phyloP scores from a whole-genome alignment of 805 yeast species.

The Clavispora carvajalis region DNA sequence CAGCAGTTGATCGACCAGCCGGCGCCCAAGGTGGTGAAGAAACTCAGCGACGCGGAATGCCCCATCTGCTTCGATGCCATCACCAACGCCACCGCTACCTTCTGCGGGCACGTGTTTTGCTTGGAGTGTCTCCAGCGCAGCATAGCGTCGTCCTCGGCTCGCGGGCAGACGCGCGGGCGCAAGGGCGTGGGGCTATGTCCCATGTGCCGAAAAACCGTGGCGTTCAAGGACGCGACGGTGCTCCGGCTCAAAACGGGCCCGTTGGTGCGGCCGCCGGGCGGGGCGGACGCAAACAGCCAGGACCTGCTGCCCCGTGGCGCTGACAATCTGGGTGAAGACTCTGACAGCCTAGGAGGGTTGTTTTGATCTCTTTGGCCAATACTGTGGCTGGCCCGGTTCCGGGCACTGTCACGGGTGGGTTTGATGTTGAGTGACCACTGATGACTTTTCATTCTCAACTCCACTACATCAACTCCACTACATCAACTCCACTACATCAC shows the following conservation, averaged over 20 bases:
- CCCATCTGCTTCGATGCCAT: slow-evolving; percentile 42
- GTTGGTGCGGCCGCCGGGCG: slow-evolving; percentile 8
- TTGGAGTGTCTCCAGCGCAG: slow-evolving; percentile 39
- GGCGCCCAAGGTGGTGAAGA: slow-evolving; percentile 23
- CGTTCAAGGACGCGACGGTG: slow-evolving; percentile 32
- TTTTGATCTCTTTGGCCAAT: background rate
- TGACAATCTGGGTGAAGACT: slow-evolving; percentile 1
- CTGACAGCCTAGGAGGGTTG: slow-evolving; percentile 3
- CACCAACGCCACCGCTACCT: slow-evolving; percentile 34
- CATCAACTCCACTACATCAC: too few relatives aligned
- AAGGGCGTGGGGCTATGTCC: slow-evolving; percentile 41
- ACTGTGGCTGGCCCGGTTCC: too few relatives aligned
- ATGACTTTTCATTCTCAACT: too few relatives aligned
- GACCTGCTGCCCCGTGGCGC: too few relatives aligned
- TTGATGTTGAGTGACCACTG: too few relatives aligned
- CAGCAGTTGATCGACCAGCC: slow-evolving; percentile 25
- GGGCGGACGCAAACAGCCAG: slow-evolving; percentile 3
- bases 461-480: too few relatives aligned
- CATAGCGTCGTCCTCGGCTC: slow-evolving; percentile 34
- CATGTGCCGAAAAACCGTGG: slow-evolving; percentile 34
- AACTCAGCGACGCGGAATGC: slow-evolving; percentile 33
- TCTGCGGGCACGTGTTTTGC: slow-evolving; percentile 42
- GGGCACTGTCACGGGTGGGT: too few relatives aligned
- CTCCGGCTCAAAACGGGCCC: slow-evolving; percentile 12
- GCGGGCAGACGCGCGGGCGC: slow-evolving; percentile 36